A percentile compares a stretch with the other conserved stretches of the same genome.
These are phyloP conservation scores for Naematelia encephala DNA, from an alignment of 768 basidiomycete genomes.

Conservation along the genomic window DNA sequence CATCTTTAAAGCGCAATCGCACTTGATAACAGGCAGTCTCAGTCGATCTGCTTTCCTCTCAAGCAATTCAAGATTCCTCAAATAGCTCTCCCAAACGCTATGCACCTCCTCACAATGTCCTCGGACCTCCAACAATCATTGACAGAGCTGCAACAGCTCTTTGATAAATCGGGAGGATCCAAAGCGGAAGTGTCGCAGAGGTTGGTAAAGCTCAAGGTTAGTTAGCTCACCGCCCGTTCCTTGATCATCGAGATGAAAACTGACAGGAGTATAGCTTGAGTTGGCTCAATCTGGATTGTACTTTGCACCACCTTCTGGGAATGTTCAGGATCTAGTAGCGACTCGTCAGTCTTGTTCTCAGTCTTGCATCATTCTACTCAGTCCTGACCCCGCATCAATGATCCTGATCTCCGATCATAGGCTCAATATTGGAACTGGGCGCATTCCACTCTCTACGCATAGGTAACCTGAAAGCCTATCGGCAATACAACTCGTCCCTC, in stretches of 20 bases:
- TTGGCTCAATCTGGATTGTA: conserved; percentile 39
- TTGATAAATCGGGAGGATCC: conserved; percentile 23
- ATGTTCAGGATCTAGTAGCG: conserved; percentile 30
- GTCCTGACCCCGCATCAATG: no score
- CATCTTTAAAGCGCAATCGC: background rate
- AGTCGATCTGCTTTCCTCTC: background rate
- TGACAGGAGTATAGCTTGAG: conserved; percentile 27
- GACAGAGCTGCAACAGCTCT: conserved; percentile 32
- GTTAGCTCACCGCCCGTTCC: background rate
- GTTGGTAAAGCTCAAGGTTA: conserved; percentile 35
- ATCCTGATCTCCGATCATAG: no score
- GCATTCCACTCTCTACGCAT: conserved; percentile 89
- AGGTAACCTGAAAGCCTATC: conserved; percentile 85
- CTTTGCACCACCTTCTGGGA: conserved; percentile 32
- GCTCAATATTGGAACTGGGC: conserved; percentile 92
- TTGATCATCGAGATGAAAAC: conserved; percentile 2
- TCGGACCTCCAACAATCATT: conserved; percentile 33
- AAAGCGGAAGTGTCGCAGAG: conserved; percentile 25
- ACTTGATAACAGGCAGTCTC: background rate
- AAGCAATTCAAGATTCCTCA: background rate
- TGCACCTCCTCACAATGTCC: conserved; percentile 27
- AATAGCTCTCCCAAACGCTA: conserved; percentile 6
- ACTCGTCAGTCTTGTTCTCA: conserved; percentile 31
- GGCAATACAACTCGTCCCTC: conserved; percentile 68
- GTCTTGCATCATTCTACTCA: no score